Evolutionary conservation across 1,284 basidiomycete species (phyloP).

Genomic region (Ceratobasidium sp.): DNA sequence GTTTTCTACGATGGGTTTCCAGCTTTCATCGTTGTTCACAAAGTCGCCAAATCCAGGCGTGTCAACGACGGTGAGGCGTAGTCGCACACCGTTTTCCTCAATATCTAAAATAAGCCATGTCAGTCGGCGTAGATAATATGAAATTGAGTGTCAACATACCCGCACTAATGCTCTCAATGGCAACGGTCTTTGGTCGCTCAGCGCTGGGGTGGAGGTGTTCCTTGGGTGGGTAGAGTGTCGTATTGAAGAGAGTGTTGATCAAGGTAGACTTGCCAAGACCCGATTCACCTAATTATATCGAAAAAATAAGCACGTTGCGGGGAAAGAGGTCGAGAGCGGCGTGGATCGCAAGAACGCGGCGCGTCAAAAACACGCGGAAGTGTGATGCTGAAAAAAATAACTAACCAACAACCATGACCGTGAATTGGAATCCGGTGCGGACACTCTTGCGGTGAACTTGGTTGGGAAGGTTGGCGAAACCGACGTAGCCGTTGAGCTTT

Average conservation of each 20-base stretch:
- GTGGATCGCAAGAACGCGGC: conserved; percentile 9
- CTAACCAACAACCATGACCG: conserved; percentile 94
- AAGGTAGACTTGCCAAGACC: conserved; percentile 97
- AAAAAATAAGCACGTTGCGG: conserved; percentile 4
- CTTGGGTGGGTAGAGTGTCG: conserved; percentile 88
- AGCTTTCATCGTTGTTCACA: conserved; percentile 97
- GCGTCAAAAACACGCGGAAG: conserved; percentile 25
- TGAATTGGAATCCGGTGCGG: conserved; percentile 96
- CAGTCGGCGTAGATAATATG: neutral
- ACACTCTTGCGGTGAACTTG: conserved; percentile 97
- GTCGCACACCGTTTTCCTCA: conserved; percentile 93
- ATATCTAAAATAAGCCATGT: conserved; percentile 70
- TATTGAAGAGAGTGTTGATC: conserved; percentile 97
- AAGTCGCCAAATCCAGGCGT: conserved; percentile 97
- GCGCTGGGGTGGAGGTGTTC: conserved; percentile 81
- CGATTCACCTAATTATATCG: conserved; percentile 77
- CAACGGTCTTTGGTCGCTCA: conserved; percentile 89
- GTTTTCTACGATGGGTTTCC: conserved; percentile 97
- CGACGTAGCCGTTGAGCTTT: conserved; percentile 91
- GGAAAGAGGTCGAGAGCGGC: neutral
- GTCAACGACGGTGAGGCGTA: conserved; percentile 96
- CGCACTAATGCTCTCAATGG: conserved; percentile 95
- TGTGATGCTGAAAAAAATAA: conserved; percentile 45
- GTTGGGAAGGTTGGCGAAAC: conserved; percentile 93
- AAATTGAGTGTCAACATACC: conserved; percentile 60